These are phyloP conservation scores for Phytophthora pluvialis DNA, from an alignment of 352 stramenopile genomes.

Conservation along the genomic window DNA sequence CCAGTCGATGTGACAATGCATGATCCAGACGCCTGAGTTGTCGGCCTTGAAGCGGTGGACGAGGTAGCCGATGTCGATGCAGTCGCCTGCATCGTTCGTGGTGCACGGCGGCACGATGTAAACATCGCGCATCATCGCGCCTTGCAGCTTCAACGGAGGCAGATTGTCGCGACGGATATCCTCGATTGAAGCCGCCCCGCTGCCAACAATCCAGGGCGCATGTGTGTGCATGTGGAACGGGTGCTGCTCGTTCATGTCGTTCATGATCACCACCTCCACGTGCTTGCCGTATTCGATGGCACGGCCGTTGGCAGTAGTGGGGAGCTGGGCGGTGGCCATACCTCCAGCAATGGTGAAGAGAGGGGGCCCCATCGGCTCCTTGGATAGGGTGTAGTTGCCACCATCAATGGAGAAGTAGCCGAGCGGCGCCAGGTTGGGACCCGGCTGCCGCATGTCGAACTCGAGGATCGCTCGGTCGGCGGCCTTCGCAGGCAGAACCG, in stretches of 20 bases:
- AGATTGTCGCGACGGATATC: conserved; percentile 26
- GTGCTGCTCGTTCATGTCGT: conserved; percentile 40
- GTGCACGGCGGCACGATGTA: conserved; percentile 40
- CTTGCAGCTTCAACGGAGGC: conserved; percentile 33
- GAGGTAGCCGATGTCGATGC: conserved; percentile 32
- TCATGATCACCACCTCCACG: conserved; percentile 43
- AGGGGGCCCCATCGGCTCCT: conserved; percentile 19
- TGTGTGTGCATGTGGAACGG: conserved; percentile 52
- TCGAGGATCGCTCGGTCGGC: conserved; percentile 25
- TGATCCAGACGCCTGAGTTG: conserved; percentile 44
- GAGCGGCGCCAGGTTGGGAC: no score
- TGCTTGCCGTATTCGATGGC: conserved; percentile 36
- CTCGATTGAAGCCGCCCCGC: conserved; percentile 28
- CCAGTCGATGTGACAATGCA: conserved; percentile 55
- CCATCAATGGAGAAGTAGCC: conserved; percentile 38
- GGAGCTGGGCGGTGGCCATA: conserved; percentile 30
- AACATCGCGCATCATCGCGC: conserved; percentile 36
- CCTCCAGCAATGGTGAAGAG: conserved; percentile 34
- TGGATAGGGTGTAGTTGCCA: conserved; percentile 28
- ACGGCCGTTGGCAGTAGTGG: conserved; percentile 14
- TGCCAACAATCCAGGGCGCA: conserved; percentile 37
- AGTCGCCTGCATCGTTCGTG: conserved; percentile 20
- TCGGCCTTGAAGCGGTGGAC: conserved; percentile 44
- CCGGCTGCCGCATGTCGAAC: conserved; percentile 27
- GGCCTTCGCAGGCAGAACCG: conserved; percentile 14